Base-by-base conservation (phyloP, 805 yeast genomes). In the Crinitomyces ghanaensis region DNA sequence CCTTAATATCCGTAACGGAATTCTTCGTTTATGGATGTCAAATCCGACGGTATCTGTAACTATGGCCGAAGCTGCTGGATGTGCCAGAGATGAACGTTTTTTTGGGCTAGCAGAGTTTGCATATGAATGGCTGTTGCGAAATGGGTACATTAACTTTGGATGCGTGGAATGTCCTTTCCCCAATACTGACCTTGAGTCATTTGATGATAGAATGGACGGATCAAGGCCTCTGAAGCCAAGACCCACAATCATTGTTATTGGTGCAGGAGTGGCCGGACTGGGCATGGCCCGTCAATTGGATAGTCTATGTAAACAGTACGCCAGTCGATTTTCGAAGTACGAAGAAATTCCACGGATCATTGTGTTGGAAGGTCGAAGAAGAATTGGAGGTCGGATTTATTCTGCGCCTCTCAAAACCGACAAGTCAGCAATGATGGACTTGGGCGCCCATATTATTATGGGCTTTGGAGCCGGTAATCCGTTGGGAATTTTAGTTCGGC, bases 181-280 rank as follows among this genome's bases (percentile, higher is more conserved):
- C 42, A 39, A 12, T 19, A 33, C 13, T 24, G 40, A 6, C 34
- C 43, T 11, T 17, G 38, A 38, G 25, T 44, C 47, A 14, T 39
- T 37, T 31, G 51, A 41, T 5, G 49, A 42, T 8, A 46, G 46
- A 25, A 9, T 17, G 22, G 30, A 28, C 13, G 16, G 6, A 6
- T 19, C 16, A 28, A 12, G 15, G 11, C 39, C 33, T 19, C 50
- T 52, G 34, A 42, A 48, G 33, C 62, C 61, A 1, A 41, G 65
- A 8, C 50, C 53, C 27, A 54, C 63, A 3, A 72, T 91, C 33
- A 69, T 85, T 23, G 72, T 88, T 27, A 77, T 84, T 48, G 98
- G 98, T 46, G 95, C 97, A 5, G 98, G 98, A 31, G 77, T 94
- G 36, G 95, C 98, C 17, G 98, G 98, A 44, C 63, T 91, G 30